phyloP scores from a whole-genome alignment of 2,329 filamentous ascomycete species.

The Fusarium brachygibbosum region DNA sequence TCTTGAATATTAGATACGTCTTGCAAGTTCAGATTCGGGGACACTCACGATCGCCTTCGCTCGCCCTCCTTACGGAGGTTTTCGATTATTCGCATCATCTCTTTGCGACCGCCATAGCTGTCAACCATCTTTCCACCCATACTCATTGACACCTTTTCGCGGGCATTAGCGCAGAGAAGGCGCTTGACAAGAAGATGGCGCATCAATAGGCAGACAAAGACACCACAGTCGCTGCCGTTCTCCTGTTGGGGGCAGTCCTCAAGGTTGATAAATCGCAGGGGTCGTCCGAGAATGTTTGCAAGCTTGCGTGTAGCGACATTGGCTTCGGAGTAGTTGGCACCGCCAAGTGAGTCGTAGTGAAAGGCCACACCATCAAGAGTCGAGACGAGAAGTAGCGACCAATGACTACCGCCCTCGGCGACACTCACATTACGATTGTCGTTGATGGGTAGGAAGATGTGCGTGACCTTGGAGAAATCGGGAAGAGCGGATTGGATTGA shows the following conservation, averaged over 20 bases:
- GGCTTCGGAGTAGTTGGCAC: slow-evolving; percentile 82
- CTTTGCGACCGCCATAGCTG: slow-evolving; percentile 82
- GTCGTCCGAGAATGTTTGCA: slow-evolving; percentile 73
- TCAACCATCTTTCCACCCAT: slow-evolving; percentile 88
- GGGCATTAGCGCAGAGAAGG: slow-evolving; percentile 81
- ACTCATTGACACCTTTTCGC: slow-evolving; percentile 94
- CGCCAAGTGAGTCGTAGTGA: slow-evolving; percentile 91
- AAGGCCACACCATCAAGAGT: slow-evolving; percentile 92
- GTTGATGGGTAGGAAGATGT: slow-evolving; percentile 96
- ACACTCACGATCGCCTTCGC: slow-evolving; percentile 80
- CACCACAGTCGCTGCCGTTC: slow-evolving; percentile 93
- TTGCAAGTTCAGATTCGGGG: neutral
- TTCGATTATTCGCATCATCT: slow-evolving; percentile 93
- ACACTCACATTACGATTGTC: slow-evolving; percentile 81
- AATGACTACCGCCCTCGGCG: slow-evolving; percentile 93
- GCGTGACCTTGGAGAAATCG: slow-evolving; percentile 83
- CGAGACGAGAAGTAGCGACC: slow-evolving; percentile 92
- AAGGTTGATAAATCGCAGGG: slow-evolving; percentile 82
- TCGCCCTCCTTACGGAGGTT: slow-evolving; percentile 88
- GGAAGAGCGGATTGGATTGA: slow-evolving; percentile 78
- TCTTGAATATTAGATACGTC: slow-evolving; percentile 37
- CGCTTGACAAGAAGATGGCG: slow-evolving; percentile 89
- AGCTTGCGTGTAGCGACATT: slow-evolving; percentile 77
- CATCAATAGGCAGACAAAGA: slow-evolving; percentile 97
- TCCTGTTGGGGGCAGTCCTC: slow-evolving; percentile 90